Percentiles rank a stretch among this genome's conserved stretches.
phyloP scores from a whole-genome alignment of 805 yeast genomes.

The Saturnispora diversa region DNA sequence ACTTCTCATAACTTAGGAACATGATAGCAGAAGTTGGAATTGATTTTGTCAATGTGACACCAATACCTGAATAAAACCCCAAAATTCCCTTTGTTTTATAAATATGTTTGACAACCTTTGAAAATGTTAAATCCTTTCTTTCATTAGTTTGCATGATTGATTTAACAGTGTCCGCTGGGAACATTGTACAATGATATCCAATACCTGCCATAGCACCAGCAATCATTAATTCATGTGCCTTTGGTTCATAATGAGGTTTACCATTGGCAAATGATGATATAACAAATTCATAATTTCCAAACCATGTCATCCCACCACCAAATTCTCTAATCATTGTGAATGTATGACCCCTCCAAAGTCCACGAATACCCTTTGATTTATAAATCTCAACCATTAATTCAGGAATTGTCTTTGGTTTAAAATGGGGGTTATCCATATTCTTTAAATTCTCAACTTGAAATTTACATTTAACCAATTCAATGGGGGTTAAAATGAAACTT shows the following conservation, averaged over 20 bases:
- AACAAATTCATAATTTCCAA: constrained; percentile 72
- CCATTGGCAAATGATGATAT: constrained; percentile 28
- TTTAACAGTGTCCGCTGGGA: constrained; percentile 88
- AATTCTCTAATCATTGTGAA: constrained; percentile 78
- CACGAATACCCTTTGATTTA: constrained; percentile 46
- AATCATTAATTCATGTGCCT: constrained; percentile 46
- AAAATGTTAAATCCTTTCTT: constrained; percentile 22
- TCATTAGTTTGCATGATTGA: constrained; percentile 66
- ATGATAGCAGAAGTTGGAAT: constrained; percentile 87
- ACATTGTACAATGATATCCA: constrained; percentile 67
- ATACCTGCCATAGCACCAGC: constrained; percentile 89
- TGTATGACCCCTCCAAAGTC: constrained; percentile 82
- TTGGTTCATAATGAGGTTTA: constrained; percentile 22
- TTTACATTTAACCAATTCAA: constrained; percentile 85
- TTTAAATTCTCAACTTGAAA: constrained; percentile 58
- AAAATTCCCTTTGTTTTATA: constrained; percentile 49
- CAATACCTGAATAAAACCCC: constrained; percentile 77
- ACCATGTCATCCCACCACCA: constrained; percentile 91
- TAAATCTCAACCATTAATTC: constrained; percentile 37
- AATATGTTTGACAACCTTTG: constrained; percentile 33
- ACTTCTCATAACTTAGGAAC: constrained; percentile 67
- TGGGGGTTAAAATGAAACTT: constrained; percentile 78
- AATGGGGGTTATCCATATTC: constrained; percentile 12
- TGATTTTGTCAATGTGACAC: constrained; percentile 72
- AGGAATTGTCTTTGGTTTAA: constrained; percentile 24